Conservation (phyloP, 2,329 filamentous ascomycete genomes). For the Dactylonectria macrodidyma region DNA sequence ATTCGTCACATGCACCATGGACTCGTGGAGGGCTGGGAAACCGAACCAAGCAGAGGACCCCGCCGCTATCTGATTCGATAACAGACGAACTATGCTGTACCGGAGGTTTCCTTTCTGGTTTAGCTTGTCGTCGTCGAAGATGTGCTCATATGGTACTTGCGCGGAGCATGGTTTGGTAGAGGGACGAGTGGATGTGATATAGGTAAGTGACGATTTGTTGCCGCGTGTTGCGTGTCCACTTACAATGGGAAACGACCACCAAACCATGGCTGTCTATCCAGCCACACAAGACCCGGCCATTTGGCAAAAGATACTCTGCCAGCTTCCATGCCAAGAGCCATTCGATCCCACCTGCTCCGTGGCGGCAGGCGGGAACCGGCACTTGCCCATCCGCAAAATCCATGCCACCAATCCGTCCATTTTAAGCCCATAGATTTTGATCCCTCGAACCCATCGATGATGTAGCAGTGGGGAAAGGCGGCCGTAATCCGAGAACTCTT, state of each 20-base stretch:
- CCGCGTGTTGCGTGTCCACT: not conserved
- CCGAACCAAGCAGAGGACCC: not conserved
- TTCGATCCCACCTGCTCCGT: not conserved
- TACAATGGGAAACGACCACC: not conserved
- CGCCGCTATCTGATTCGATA: not conserved
- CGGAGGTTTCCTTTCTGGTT: constrained; percentile 18
- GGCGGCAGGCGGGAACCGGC: not conserved
- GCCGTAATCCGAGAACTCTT: not conserved
- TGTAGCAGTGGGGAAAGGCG: constrained; percentile 5
- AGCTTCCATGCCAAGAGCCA: constrained; percentile 5
- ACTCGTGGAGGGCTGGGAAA: not conserved
- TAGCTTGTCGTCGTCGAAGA: not conserved
- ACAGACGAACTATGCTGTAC: not conserved
- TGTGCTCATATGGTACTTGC: not conserved
- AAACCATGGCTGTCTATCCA: not conserved
- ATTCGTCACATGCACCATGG: not conserved
- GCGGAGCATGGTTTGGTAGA: not conserved
- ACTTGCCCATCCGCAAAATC: not conserved
- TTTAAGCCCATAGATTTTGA: constrained; percentile 5
- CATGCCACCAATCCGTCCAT: not conserved
- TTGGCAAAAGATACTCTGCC: constrained; percentile 1
- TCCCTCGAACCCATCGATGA: constrained; percentile 38
- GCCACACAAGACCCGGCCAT: not conserved
- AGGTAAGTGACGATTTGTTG: not conserved
- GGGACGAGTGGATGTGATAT: too few species aligned